phyloP scores from a whole-genome alignment of 2,329 filamentous ascomycete genomes.

The Plectosphaerella plurivora region DNA sequence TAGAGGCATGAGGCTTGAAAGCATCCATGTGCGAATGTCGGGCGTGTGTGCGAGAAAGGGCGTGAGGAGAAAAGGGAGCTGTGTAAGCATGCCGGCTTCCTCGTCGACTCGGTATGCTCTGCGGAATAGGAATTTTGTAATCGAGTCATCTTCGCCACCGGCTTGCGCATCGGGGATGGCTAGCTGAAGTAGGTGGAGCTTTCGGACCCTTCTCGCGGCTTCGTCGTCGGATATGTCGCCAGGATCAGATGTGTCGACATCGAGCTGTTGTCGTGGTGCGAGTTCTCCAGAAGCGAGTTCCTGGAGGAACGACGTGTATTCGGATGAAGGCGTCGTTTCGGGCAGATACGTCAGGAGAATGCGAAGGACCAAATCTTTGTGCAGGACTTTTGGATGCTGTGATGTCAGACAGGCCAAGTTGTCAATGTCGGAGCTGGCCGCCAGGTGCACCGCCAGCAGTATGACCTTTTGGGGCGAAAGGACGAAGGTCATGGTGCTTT shows the following conservation, averaged over 20 bases:
- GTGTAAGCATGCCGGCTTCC: slow-evolving; percentile 66
- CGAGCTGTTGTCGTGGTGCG: slow-evolving; percentile 29
- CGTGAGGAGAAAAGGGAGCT: slow-evolving; percentile 61
- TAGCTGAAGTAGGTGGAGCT: slow-evolving; percentile 59
- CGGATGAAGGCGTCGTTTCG: slow-evolving; percentile 59
- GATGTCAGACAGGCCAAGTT: slow-evolving; percentile 57
- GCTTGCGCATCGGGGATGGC: slow-evolving; percentile 40
- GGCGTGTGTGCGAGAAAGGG: slow-evolving; percentile 63
- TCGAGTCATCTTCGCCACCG: slow-evolving; percentile 45
- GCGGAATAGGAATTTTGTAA: slow-evolving; percentile 63
- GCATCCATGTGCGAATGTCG: slow-evolving; percentile 62
- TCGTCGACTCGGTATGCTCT: slow-evolving; percentile 66
- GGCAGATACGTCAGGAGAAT: slow-evolving; percentile 75
- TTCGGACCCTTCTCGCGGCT: slow-evolving; percentile 59
- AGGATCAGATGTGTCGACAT: slow-evolving; percentile 53
- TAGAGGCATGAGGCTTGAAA: slow-evolving; percentile 65
- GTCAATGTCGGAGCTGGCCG: slow-evolving; percentile 60
- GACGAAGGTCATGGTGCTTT: slow-evolving; percentile 29
- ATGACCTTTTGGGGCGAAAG: slow-evolving; percentile 65
- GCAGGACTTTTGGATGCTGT: slow-evolving; percentile 52
- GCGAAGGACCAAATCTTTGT: slow-evolving; percentile 61
- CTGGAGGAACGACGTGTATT: slow-evolving; percentile 58
- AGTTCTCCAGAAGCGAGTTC: slow-evolving; percentile 48
- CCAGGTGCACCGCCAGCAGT: slow-evolving; percentile 67
- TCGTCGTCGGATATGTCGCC: slow-evolving; percentile 56